Percentiles rank a stretch among this genome's conserved stretches.
Evolutionary conservation across 1,139 yeast genomes (phyloP).

Genomic region (Lodderomyces parapsilosis): DNA sequence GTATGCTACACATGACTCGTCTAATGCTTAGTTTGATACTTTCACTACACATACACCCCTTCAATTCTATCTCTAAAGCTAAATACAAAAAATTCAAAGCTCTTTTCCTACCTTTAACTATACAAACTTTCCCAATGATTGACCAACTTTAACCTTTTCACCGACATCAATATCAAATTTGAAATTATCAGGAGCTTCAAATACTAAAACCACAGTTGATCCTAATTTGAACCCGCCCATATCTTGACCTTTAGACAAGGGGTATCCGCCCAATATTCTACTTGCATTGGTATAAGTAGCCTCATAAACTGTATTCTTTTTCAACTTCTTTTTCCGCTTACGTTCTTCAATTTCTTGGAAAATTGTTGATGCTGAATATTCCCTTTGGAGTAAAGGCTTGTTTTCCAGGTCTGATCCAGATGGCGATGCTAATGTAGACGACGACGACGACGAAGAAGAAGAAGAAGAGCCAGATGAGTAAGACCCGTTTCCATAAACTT

Average conservation of each 20-base stretch:
- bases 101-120: too few species aligned
- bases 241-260: slow-evolving; percentile 88
- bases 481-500: slow-evolving; percentile 32
- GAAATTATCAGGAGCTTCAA: slow-evolving; percentile 88
- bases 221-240: slow-evolving; percentile 98
- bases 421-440: slow-evolving; percentile 3
- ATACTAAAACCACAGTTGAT: slow-evolving; percentile 90
- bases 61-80: background rate
- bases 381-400: slow-evolving; percentile 32
- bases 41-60: too few species aligned
- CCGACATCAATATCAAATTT: slow-evolving; percentile 69
- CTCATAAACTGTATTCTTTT: slow-evolving; percentile 85
- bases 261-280: slow-evolving; percentile 79
- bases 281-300: slow-evolving; percentile 89
- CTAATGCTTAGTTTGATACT: too few species aligned
- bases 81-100: background rate
- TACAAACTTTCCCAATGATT: slow-evolving; percentile 61
- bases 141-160: slow-evolving; percentile 82
- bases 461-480: slow-evolving; percentile 6
- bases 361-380: slow-evolving; percentile 15
- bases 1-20: too few species aligned
- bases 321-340: slow-evolving; percentile 44
- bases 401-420: slow-evolving; percentile 21
- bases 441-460: slow-evolving; percentile 1
- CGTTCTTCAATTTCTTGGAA: slow-evolving; percentile 15